Evolutionary conservation across 2,329 filamentous ascomycete genomes (phyloP).

Genomic region (Cercospora brassicicola): DNA sequence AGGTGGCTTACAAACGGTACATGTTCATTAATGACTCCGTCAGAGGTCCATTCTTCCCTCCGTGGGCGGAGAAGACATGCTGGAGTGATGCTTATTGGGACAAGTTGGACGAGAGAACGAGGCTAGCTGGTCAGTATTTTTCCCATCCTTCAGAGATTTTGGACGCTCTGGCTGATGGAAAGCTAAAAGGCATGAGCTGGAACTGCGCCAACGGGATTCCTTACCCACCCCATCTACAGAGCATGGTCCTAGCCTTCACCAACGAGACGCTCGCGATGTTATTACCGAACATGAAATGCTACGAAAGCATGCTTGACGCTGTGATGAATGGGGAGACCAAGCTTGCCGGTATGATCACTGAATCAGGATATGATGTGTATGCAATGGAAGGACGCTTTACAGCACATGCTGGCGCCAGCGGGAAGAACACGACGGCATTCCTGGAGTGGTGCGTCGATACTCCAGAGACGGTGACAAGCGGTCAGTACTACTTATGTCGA

Average conservation of each 20-base stretch:
- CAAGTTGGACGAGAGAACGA: constrained; percentile 14
- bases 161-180: not conserved
- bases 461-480: not conserved
- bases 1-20: constrained; percentile 18
- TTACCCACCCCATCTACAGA: constrained; percentile 21
- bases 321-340: constrained; percentile 18
- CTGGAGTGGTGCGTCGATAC: constrained; percentile 24
- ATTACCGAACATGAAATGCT: constrained; percentile 23
- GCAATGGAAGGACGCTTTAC: constrained; percentile 22
- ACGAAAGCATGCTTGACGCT: constrained; percentile 12
- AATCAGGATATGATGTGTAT: constrained; percentile 17
- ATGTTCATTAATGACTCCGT: constrained; percentile 24
- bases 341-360: constrained; percentile 10
- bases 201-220: constrained; percentile 20
- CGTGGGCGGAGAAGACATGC: constrained; percentile 17
- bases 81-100: constrained; percentile 28
- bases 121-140: not conserved
- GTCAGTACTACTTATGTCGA: too few species aligned
- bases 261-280: constrained; percentile 2
- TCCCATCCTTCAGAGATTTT: not conserved
- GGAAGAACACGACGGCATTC: constrained; percentile 17
- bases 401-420: constrained; percentile 16
- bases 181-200: constrained; percentile 19
- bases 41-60: constrained; percentile 21
- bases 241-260: constrained; percentile 20